Percentiles rank a stretch among this genome's conserved stretches.
phyloP scores from a whole-genome alignment of 2,329 filamentous ascomycete genomes.

The Epichloe brachyelytri region DNA sequence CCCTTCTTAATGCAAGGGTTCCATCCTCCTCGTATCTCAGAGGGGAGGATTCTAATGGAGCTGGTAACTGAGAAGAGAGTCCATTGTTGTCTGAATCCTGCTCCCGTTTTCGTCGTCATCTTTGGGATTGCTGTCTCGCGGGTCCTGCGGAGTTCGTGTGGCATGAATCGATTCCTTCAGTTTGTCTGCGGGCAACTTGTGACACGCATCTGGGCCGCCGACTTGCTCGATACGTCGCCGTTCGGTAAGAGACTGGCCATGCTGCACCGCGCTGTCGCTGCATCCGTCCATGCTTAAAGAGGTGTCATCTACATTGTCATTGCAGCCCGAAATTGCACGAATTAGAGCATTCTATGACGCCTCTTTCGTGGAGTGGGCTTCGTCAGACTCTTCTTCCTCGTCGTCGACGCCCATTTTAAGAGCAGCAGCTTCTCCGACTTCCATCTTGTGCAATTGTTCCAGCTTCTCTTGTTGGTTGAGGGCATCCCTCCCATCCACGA shows the following conservation, averaged over 20 bases:
- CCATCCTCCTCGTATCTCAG: background rate
- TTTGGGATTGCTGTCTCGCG: background rate
- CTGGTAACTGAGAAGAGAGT: background rate
- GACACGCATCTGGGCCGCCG: background rate
- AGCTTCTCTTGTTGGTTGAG: conserved; percentile 34
- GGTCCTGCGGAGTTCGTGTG: no score
- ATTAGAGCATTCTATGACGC: conserved; percentile 20
- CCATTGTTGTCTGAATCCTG: background rate
- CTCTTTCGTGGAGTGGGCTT: conserved; percentile 12
- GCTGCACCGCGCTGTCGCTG: background rate
- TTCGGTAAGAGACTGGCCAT: background rate
- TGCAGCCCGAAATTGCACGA: background rate
- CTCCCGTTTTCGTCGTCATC: background rate
- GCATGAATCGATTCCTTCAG: background rate
- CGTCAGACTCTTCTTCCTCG: conserved; percentile 24
- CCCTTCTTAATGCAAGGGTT: background rate
- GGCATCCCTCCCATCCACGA: conserved; percentile 29
- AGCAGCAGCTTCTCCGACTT: conserved; percentile 43
- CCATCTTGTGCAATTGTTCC: conserved; percentile 45
- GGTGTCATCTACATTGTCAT: background rate
- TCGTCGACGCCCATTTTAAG: conserved; percentile 28
- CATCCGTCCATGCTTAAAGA: background rate
- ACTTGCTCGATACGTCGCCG: background rate
- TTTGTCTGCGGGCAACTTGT: background rate
- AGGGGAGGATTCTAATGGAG: no score